Percentiles rank a stretch among this genome's conserved stretches.
Evolutionary conservation across 2,329 filamentous ascomycete genomes (phyloP).

Genomic region (Pseudogymnoascus destructans): DNA sequence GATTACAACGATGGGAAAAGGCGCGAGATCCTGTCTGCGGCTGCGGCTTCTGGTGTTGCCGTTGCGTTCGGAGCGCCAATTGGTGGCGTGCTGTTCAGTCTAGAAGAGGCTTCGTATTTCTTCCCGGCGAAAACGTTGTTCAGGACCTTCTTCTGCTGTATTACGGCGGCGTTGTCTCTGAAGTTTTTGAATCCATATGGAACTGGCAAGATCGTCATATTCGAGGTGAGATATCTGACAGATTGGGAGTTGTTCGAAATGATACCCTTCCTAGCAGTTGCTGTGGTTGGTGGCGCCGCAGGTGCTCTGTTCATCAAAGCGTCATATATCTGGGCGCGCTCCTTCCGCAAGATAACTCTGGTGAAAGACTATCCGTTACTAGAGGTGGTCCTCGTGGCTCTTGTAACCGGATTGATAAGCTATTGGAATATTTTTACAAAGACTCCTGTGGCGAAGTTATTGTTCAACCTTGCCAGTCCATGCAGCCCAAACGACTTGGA

Average conservation of each 20-base stretch:
- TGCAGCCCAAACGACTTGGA: conserved; percentile 58
- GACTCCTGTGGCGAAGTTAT: conserved; percentile 75
- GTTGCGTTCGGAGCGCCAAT: conserved; percentile 89
- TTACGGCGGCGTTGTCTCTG: conserved; percentile 76
- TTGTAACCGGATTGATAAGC: conserved; percentile 70
- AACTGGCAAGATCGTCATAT: conserved; percentile 91
- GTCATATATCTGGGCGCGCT: conserved; percentile 75
- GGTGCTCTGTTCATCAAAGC: conserved; percentile 96
- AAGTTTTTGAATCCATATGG: conserved; percentile 96
- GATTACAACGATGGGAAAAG: conserved; percentile 88
- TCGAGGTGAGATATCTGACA: conserved; percentile 77
- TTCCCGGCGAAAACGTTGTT: conserved; percentile 97
- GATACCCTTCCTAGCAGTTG: conserved; percentile 70
- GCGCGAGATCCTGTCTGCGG: conserved; percentile 84
- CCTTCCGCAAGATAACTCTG: conserved; percentile 64
- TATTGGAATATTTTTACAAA: conserved; percentile 93
- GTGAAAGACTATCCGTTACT: conserved; percentile 77
- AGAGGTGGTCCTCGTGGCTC: conserved; percentile 77
- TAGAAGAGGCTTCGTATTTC: conserved; percentile 95
- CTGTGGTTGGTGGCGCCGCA: conserved; percentile 67
- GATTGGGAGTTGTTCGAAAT: conserved; percentile 96
- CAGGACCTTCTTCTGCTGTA: conserved; percentile 96
- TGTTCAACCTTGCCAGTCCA: conserved; percentile 82
- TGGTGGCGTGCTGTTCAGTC: conserved; percentile 79
- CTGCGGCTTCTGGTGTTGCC: conserved; percentile 80